These are phyloP conservation scores for Picea sitchensis DNA, from an alignment of 75 land plant genomes.

Conservation along the genomic window DNA sequence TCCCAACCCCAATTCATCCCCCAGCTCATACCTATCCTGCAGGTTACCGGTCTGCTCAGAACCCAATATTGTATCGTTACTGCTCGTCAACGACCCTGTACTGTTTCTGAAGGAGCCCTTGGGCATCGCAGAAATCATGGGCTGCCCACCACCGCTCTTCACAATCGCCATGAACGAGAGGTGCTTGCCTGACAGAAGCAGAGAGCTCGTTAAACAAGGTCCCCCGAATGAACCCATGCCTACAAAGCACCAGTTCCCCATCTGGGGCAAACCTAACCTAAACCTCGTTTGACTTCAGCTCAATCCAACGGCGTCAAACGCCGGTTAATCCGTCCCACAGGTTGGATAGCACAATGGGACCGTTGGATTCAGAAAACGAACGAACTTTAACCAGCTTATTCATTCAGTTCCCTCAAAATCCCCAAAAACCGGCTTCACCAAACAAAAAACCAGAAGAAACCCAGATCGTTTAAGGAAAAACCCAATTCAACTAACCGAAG, in stretches of 20 bases:
- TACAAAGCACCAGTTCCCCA: neutral
- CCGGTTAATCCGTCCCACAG: neutral
- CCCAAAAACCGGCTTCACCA: slow-evolving; percentile 2
- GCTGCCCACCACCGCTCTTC: neutral
- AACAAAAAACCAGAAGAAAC: neutral
- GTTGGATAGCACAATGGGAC: too few relatives aligned
- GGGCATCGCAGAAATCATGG: neutral
- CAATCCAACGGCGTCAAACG: neutral
- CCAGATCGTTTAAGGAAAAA: neutral
- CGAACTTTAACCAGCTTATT: neutral
- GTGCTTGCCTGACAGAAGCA: neutral
- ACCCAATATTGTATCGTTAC: slow-evolving; percentile 19
- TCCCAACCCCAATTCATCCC: slow-evolving; percentile 68
- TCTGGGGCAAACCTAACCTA: neutral
- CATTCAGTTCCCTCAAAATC: neutral
- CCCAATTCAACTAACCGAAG: neutral
- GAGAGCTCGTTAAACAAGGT: neutral
- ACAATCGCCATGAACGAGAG: neutral
- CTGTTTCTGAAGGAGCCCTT: neutral
- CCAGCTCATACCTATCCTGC: slow-evolving; percentile 39
- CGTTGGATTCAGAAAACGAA: neutral
- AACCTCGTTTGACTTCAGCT: neutral
- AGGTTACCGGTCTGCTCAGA: slow-evolving; percentile 20
- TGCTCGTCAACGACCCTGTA: slow-evolving; percentile 10
- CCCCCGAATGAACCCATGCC: neutral